These are phyloP conservation scores for Sugiyamaella marilandica DNA, from an alignment of 805 yeast species.

Conservation along the genomic window DNA sequence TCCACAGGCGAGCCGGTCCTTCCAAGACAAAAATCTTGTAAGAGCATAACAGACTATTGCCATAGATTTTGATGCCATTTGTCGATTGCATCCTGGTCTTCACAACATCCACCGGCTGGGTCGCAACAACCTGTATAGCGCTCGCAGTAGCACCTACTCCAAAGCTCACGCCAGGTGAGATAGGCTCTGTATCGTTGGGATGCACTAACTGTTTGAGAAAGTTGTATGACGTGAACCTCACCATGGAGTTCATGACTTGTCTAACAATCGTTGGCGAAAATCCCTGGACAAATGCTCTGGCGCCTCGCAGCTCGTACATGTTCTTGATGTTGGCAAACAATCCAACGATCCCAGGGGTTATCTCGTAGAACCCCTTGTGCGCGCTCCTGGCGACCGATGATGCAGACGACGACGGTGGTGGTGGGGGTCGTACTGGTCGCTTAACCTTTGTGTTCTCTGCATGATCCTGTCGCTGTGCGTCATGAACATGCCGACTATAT, in stretches of 20 bases:
- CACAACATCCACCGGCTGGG: slow-evolving; percentile 86
- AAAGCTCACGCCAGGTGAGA: slow-evolving; percentile 30
- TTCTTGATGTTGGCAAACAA: slow-evolving; percentile 38
- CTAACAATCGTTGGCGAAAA: slow-evolving; percentile 75
- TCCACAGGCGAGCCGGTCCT: slow-evolving; percentile 38
- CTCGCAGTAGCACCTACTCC: slow-evolving; percentile 60
- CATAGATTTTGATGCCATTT: slow-evolving; percentile 33
- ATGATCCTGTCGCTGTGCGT: not conserved
- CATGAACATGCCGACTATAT: not conserved
- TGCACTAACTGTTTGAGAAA: slow-evolving; percentile 58
- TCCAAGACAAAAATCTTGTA: slow-evolving; percentile 36
- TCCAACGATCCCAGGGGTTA: slow-evolving; percentile 26
- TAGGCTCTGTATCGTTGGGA: slow-evolving; percentile 22
- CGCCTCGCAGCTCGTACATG: slow-evolving; percentile 68
- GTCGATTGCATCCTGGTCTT: slow-evolving; percentile 82
- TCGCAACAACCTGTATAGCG: slow-evolving; percentile 63
- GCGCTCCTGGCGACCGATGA: slow-evolving; percentile 10
- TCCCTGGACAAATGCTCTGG: slow-evolving; percentile 77
- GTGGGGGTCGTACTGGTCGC: slow-evolving; percentile 24
- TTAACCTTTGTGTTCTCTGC: not conserved
- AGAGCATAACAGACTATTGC: slow-evolving; percentile 33
- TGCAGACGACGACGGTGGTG: slow-evolving; percentile 25
- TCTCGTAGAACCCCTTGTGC: slow-evolving; percentile 24
- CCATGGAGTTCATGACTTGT: slow-evolving; percentile 73
- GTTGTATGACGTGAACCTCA: slow-evolving; percentile 79